Evolutionary conservation across 2,329 filamentous ascomycete genomes (phyloP), one percentile per base, ranked within the genome.

Genomic region (Neofusicoccum laricinum): DNA sequence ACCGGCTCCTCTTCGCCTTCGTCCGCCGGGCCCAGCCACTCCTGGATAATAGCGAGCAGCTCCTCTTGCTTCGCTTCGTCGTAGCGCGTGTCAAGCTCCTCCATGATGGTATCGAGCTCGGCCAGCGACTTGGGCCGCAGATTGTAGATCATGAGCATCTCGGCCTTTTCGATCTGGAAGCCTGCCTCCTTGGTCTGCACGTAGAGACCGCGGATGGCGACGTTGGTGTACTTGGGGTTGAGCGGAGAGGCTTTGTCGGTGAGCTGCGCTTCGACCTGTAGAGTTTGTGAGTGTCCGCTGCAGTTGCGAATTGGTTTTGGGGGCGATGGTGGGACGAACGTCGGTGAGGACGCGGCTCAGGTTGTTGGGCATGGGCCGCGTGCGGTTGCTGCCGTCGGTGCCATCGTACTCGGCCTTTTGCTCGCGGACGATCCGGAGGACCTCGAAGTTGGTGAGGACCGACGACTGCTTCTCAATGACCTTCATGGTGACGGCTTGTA

Each of bases 381-480:
- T 66, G 45, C 72, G 71, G 7, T 64, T 58, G 17, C 68, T 75
- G 64, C 67, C 69, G 64, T 77, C 75, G 32, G 67, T 70, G 57
- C 71, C 71, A 8, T 65, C 67, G 66, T 77, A 76, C 64, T 76
- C 73, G 64, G 71, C 72, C 38, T 72, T 70, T 69, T 75, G 72
- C 55, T 69, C 61, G 41, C 67, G 71, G 30, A 77, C 71, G 69
- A 76, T 74, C 19, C 73, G 69, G 70, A 88, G 88, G 67, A 92
- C 89, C 80, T 92, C 90, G 68, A 86, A 89, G 75, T 92, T 92
- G 73, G 87, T 86, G 71, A 93, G 80, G 46, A 88, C 83, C 4
- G 88, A 88, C 34, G 86, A 86, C 73, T 92, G 88, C 2, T 89
- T 81, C 71, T 90, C 89, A 70, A 92, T 78, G 71, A 93, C 85